Evolutionary conservation across 1,139 yeast species (phyloP).

Genomic region (Yamadazyma spencermartinsiae): DNA sequence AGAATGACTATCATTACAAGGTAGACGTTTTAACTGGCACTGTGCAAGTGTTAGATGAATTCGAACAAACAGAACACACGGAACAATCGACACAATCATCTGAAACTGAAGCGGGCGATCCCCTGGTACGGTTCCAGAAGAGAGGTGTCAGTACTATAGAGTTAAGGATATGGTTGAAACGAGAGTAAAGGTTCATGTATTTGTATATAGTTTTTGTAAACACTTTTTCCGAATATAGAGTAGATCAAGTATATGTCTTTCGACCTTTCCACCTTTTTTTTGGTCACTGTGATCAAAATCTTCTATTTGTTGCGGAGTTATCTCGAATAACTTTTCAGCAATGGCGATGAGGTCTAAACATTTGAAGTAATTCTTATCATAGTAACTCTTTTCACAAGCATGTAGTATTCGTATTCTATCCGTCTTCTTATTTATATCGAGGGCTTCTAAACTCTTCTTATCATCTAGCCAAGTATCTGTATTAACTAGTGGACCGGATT

Average conservation of each 20-base stretch:
- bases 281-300: slow-evolving; percentile 24
- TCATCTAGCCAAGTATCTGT: slow-evolving; percentile 47
- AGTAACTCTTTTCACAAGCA: slow-evolving; percentile 55
- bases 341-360: slow-evolving; percentile 39
- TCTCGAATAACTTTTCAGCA: slow-evolving; percentile 32
- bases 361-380: slow-evolving; percentile 39
- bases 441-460: slow-evolving; percentile 17
- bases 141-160: slow-evolving; percentile 63
- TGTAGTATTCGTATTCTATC: slow-evolving; percentile 38
- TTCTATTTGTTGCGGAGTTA: slow-evolving; percentile 25
- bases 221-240: slow-evolving; percentile 44
- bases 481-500: slow-evolving; percentile 53
- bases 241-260: slow-evolving; percentile 49
- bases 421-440: slow-evolving; percentile 30
- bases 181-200: slow-evolving; percentile 15
- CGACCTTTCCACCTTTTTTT: slow-evolving; percentile 36
- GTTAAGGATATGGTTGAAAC: slow-evolving; percentile 45
- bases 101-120: slow-evolving; percentile 25
- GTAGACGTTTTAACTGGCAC: slow-evolving; percentile 60
- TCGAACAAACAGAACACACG: slow-evolving; percentile 26
- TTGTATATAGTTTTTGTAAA: slow-evolving; percentile 14
- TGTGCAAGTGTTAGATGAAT: slow-evolving; percentile 65
- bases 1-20: slow-evolving; percentile 41
- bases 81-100: slow-evolving; percentile 18
- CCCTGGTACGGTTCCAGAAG: slow-evolving; percentile 43